phyloP scores from a whole-genome alignment of 257 asterid species.

The Solanum verrucosum region DNA sequence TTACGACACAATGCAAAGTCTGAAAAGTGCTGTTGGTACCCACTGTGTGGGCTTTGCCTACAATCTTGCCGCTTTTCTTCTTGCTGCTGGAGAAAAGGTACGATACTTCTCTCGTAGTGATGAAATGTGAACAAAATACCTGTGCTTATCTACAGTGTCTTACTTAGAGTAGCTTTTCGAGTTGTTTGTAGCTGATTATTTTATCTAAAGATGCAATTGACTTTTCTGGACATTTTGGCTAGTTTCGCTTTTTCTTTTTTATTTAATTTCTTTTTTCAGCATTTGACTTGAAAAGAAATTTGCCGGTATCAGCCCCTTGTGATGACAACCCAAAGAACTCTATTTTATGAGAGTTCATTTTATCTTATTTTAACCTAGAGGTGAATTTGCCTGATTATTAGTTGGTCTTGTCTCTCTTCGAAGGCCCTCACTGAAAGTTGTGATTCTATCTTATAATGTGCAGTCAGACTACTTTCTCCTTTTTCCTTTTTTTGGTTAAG shows the following conservation, averaged over 20 bases:
- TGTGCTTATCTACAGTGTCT: background rate
- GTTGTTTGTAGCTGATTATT: background rate
- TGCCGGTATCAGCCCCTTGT: background rate
- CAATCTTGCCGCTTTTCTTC: conserved; percentile 73
- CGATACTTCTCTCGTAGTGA: background rate
- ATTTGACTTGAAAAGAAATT: background rate
- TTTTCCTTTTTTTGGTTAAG: background rate
- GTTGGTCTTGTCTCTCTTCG: background rate
- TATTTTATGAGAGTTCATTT: background rate
- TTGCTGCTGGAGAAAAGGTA: conserved; percentile 98
- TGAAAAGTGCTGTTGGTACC: conserved; percentile 76
- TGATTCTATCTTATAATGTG: background rate
- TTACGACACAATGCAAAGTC: conserved; percentile 92
- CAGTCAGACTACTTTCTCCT: background rate
- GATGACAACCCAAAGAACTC: background rate
- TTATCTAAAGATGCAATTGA: background rate
- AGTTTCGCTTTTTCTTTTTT: background rate
- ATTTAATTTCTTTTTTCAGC: background rate
- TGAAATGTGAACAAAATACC: background rate
- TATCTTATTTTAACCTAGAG: background rate
- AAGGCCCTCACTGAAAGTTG: background rate
- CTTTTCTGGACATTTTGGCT: background rate
- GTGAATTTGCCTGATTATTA: background rate
- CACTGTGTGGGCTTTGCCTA: conserved; percentile 74
- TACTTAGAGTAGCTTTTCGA: background rate